Evolutionary conservation across 1,139 yeast genomes (phyloP), one percentile per base, ranked within the genome.

Genomic region (Candida albicans): DNA sequence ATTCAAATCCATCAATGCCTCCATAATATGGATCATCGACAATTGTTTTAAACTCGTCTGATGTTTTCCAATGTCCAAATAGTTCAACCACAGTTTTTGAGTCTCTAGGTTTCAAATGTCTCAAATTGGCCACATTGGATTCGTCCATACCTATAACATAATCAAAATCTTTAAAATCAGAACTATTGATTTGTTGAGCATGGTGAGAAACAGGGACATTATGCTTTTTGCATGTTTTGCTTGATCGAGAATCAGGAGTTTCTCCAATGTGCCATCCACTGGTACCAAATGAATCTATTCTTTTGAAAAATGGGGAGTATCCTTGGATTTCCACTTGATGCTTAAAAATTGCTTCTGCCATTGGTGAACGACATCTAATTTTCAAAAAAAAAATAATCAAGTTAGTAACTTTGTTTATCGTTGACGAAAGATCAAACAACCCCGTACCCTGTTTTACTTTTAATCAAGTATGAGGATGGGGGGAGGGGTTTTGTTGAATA

Each of bases 1-100:
- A 74, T 60, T 87, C 95, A 59, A 91, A 91, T 2, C 96, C 96
- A 52, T 80, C 76, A 27, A 67, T 68, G 0, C 95, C 96, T 2
- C 97, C 97, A 55, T 90, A 91, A 65, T 91, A 91, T 1, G 98
- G 98, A 62, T 91, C 97, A 42, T 81, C 87, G 6, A 91, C 93
- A 31, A 87, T 77, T 39, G 64, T 70, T 24, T 73, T 73, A 52
- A 74, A 79, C 34, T 67, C 60, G 8, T 79, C 81, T n/a, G 32
- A 25, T 1, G 79, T 77, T 48, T 80, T 74, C 84, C 83, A 90
- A 25, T 84, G 80, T 0, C 98, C 98, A 69, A 90, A 90, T 46
- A 90, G 64, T 52, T 66, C 70, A 11, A 86, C 75, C 35, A 65
- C 64, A 1, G 86, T 77, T 33, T 64, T 73, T 29, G 77, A 61